A percentile compares a stretch with the other conserved stretches of the same genome.
Evolutionary conservation across 257 asterid genomes (phyloP).

Genomic region (Rubia yunnanensis): DNA sequence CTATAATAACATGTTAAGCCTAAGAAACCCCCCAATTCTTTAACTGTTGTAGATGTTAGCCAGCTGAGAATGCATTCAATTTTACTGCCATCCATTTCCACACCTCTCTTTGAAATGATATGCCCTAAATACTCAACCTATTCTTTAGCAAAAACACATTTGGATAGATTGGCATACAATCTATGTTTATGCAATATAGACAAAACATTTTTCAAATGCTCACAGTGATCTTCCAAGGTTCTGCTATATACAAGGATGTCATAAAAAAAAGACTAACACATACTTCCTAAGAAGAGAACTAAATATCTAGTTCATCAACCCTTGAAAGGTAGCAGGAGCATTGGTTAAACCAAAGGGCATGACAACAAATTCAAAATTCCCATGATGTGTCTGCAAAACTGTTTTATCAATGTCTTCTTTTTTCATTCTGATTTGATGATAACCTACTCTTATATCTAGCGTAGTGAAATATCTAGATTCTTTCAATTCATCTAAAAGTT

Average conservation of each 20-base stretch:
- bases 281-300: background rate
- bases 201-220: background rate
- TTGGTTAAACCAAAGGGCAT: constrained; percentile 1
- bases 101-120: background rate
- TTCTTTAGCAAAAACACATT: background rate
- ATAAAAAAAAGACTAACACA: background rate
- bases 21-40: background rate
- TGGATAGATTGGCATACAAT: background rate
- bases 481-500: too few relatives aligned
- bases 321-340: background rate
- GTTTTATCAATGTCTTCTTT: background rate
- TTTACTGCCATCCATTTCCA: background rate
- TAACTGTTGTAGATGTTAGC: background rate
- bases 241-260: background rate
- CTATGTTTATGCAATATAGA: background rate
- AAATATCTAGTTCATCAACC: background rate
- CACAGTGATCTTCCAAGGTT: background rate
- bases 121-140: background rate
- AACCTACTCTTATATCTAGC: background rate
- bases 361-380: background rate
- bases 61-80: background rate
- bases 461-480: background rate
- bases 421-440: background rate
- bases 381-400: background rate
- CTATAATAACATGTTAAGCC: background rate